Conservation (phyloP, 495 filamentous ascomycete species). For the Penicillium pancosmium region DNA sequence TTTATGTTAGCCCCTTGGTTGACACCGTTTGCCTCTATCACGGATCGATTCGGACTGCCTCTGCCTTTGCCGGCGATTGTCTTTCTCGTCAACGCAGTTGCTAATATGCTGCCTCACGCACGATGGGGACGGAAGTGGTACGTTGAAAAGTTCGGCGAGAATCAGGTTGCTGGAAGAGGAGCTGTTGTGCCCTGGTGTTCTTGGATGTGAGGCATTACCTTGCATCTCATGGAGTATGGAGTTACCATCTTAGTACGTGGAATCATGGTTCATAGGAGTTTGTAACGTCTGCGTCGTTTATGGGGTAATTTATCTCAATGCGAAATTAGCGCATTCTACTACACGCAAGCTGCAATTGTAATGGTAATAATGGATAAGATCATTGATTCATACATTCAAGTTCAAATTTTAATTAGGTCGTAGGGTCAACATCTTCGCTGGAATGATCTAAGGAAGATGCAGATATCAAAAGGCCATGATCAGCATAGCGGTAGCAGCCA, state of each 20-base stretch:
- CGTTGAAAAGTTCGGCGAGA: constrained; percentile 78
- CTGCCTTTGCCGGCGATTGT: constrained; percentile 66
- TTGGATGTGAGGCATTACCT: constrained; percentile 29
- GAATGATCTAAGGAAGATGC: neutral
- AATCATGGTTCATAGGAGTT: too few species aligned
- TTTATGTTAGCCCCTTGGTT: constrained; percentile 50
- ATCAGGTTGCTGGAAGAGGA: constrained; percentile 71
- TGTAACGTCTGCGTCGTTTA: too few species aligned
- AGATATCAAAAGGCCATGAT: neutral
- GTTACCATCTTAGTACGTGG: too few species aligned
- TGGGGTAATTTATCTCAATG: too few species aligned
- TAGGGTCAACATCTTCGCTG: too few species aligned
- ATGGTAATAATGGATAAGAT: too few species aligned
- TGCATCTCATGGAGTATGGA: too few species aligned
- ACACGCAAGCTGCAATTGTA: too few species aligned
- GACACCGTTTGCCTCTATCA: constrained; percentile 56
- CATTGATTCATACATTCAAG: too few species aligned
- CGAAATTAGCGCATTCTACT: too few species aligned
- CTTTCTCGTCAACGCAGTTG: constrained; percentile 85
- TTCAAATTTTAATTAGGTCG: too few species aligned
- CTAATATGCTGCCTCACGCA: constrained; percentile 89
- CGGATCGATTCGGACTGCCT: constrained; percentile 29
- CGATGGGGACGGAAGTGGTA: constrained; percentile 87
- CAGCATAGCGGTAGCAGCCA: neutral
- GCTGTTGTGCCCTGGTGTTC: constrained; percentile 79